phyloP scores from a whole-genome alignment of 2,329 filamentous ascomycete genomes.

The Fusarium sp. region DNA sequence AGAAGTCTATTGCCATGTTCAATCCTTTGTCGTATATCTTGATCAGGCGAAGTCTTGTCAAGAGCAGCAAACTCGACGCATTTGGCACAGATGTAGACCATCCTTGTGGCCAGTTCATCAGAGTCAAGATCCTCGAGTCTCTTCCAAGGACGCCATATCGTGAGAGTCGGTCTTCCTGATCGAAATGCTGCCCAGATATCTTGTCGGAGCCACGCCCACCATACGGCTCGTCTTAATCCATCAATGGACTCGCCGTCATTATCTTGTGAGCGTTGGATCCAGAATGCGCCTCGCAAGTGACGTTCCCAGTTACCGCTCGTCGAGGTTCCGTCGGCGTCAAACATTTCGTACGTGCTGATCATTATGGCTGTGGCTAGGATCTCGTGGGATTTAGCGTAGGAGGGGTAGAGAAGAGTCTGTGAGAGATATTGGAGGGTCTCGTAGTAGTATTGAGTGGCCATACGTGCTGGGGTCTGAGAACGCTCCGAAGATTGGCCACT shows the following conservation, averaged over 20 bases:
- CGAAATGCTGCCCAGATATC: conserved; percentile 74
- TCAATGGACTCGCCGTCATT: conserved; percentile 67
- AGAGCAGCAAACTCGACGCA: background rate
- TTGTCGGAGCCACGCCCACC: conserved; percentile 75
- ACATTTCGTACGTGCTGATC: conserved; percentile 75
- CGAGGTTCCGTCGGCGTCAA: conserved; percentile 57
- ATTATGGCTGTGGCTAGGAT: conserved; percentile 69
- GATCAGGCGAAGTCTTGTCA: background rate
- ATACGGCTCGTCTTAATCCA: conserved; percentile 68
- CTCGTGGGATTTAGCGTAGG: conserved; percentile 68
- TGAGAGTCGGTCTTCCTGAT: conserved; percentile 66
- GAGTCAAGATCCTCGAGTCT: conserved; percentile 60
- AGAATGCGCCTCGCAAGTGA: conserved; percentile 73
- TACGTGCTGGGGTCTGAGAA: background rate
- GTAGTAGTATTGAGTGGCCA: conserved; percentile 65
- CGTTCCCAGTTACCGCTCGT: conserved; percentile 65
- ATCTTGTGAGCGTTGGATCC: conserved; percentile 72
- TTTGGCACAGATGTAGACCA: background rate
- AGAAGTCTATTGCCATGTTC: background rate
- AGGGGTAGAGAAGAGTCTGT: conserved; percentile 67
- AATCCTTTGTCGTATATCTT: background rate
- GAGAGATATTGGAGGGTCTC: conserved; percentile 72
- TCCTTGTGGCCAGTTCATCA: conserved; percentile 65
- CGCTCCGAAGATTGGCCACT: background rate
- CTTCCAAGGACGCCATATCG: conserved; percentile 67